Conservation (phyloP, 805 yeast genomes). For the Kluyveromyces nonfermentans region DNA sequence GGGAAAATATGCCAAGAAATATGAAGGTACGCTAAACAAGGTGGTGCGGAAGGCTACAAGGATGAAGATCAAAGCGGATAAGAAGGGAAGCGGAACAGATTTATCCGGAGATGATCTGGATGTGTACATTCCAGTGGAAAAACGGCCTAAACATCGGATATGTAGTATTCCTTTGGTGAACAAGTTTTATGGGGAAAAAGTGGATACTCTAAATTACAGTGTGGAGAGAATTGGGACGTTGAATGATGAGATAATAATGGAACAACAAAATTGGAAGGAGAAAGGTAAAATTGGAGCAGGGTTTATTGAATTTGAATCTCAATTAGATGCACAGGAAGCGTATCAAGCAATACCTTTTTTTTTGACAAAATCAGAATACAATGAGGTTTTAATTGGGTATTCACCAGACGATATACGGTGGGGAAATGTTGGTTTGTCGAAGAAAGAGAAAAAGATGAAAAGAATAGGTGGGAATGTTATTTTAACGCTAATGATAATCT, state of each 20-base stretch:
- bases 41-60: slow-evolving; percentile 53
- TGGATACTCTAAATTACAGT: slow-evolving; percentile 70
- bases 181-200: slow-evolving; percentile 65
- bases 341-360: slow-evolving; percentile 66
- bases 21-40: slow-evolving; percentile 57
- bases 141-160: slow-evolving; percentile 76
- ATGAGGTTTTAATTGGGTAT: slow-evolving; percentile 47
- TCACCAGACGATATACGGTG: slow-evolving; percentile 81
- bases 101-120: slow-evolving; percentile 48
- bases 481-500: slow-evolving; percentile 59
- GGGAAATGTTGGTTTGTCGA: slow-evolving; percentile 58
- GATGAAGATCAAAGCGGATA: slow-evolving; percentile 42
- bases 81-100: slow-evolving; percentile 34
- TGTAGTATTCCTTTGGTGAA: slow-evolving; percentile 35
- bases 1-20: slow-evolving; percentile 46
- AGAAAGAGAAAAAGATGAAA: slow-evolving; percentile 48
- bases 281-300: slow-evolving; percentile 55
- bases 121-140: slow-evolving; percentile 58
- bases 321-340: slow-evolving; percentile 81
- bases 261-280: slow-evolving; percentile 45
- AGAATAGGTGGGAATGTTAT: slow-evolving; percentile 51
- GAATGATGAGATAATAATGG: slow-evolving; percentile 50
- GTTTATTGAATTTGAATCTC: slow-evolving; percentile 73
- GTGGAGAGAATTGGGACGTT: slow-evolving; percentile 57
- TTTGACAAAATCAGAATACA: slow-evolving; percentile 34